Base-by-base conservation (phyloP, 108 stramenopile genomes). In the Cyclotella choctawhatcheeana region DNA sequence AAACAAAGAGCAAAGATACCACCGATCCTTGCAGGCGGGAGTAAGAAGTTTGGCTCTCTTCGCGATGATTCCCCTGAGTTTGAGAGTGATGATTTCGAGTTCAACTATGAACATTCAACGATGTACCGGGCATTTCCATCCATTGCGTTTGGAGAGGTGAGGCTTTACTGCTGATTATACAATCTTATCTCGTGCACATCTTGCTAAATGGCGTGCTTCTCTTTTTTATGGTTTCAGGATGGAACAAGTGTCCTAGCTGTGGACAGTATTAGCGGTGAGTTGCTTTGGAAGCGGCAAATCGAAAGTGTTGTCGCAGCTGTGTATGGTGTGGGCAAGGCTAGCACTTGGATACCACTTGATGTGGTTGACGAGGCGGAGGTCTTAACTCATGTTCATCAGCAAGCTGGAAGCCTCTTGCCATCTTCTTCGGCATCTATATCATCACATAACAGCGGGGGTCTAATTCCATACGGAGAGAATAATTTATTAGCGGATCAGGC, bases 261-360 rank as follows among this genome's bases (percentile, higher is more conserved):
- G 5, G 75, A 77, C 75, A 48, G 65, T 45, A 74, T 67, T 20
- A 81, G 64, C 29, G 64, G 73, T 58, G 64, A 69, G 43, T 21
- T 86, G 22, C 69, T 86, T 17, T 94, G 93, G 93, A 73, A 67
- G 35, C 59, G 74, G 20, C 72, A 77, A 50, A 85, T 89, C 30
- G 78, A 84, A 18, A 84, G 76, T 52, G 87, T 84, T 20, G 65
- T 94, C 25, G 84, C 90, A 25, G 79, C 88, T 20, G 89, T 94
- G 6, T 94, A 90, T 73, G 93, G 90, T 24, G 77, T 94, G 18
- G 73, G 87, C 16, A 72, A 53, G 24, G 85, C 52, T 18, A 81
- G 76, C 10, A 73, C 55, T 32, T 93, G 92, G 89, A 61, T 84
- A 61, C 66, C 86, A 20, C 62, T 90, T 0, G 76, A 77, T 33